These are phyloP conservation scores for Chlorella variabilis DNA, from an alignment of 163 green algal genomes.

Conservation along the genomic window DNA sequence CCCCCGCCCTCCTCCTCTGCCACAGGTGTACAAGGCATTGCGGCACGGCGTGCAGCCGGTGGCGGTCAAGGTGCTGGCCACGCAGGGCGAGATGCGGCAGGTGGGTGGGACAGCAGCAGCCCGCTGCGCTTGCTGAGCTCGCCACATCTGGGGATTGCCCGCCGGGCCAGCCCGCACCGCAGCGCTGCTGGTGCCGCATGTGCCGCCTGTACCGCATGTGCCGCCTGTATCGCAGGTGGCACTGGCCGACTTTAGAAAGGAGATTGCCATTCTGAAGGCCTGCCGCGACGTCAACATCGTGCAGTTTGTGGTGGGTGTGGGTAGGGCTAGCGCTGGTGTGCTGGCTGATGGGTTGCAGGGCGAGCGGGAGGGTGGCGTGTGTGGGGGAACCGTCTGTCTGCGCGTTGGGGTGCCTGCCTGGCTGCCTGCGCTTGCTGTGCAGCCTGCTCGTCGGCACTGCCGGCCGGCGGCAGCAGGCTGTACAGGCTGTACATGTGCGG, in stretches of 20 bases:
- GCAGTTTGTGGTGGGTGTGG: constrained; percentile 42
- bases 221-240: not conserved
- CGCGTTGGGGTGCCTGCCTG: no score
- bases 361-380: no score
- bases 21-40: constrained; percentile 42
- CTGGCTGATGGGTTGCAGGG: not conserved
- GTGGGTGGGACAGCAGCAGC: not conserved
- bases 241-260: constrained; percentile 32
- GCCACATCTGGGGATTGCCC: not conserved
- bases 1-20: not conserved
- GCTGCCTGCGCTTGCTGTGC: no score
- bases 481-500: no score
- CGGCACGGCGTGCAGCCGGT: constrained; percentile 48
- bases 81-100: not conserved
- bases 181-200: not conserved
- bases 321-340: not conserved
- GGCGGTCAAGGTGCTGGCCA: constrained; percentile 52
- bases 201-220: no score
- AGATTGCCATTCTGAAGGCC: constrained; percentile 51
- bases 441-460: no score
- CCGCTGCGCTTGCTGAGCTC: not conserved
- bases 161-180: not conserved
- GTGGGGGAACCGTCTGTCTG: no score
- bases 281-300: constrained; percentile 57
- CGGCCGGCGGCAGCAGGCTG: no score